These are phyloP conservation scores for Melaleuca quinquenervia DNA, from an alignment of 345 rosid species.

Conservation along the genomic window DNA sequence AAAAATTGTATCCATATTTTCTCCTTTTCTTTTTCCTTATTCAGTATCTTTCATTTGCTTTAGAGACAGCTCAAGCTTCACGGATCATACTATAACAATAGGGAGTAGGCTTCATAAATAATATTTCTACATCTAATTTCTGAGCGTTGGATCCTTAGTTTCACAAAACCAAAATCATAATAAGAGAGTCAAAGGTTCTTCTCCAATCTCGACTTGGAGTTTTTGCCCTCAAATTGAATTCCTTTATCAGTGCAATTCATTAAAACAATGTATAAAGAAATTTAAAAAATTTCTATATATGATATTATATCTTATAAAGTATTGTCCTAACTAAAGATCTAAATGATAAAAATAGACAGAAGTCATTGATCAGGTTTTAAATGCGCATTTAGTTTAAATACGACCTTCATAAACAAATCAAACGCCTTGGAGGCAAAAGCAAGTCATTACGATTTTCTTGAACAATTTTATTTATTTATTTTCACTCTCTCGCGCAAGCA, in stretches of 20 bases:
- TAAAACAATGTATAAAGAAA: fast-evolving
- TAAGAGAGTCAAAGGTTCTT: no score
- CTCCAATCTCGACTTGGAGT: neutral
- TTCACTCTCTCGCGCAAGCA: neutral
- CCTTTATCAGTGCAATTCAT: fast-evolving
- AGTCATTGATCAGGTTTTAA: neutral
- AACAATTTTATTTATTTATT: neutral
- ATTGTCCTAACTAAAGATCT: neutral
- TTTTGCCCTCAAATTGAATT: neutral
- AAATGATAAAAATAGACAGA: fast-evolving
- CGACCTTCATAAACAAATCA: neutral
- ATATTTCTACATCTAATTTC: neutral
- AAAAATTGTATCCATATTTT: no score
- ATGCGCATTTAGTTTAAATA: neutral
- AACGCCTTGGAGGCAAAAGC: no score
- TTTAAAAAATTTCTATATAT: neutral
- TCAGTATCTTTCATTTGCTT: no score
- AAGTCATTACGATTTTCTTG: no score
- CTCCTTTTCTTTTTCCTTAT: no score
- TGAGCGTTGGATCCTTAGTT: fast-evolving
- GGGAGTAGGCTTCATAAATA: neutral
- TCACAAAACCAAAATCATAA: neutral
- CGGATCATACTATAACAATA: no score
- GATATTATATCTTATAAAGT: neutral
- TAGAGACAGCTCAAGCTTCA: neutral